Conservation (phyloP, 2,329 filamentous ascomycete genomes). For the Sporothrix inflata region DNA sequence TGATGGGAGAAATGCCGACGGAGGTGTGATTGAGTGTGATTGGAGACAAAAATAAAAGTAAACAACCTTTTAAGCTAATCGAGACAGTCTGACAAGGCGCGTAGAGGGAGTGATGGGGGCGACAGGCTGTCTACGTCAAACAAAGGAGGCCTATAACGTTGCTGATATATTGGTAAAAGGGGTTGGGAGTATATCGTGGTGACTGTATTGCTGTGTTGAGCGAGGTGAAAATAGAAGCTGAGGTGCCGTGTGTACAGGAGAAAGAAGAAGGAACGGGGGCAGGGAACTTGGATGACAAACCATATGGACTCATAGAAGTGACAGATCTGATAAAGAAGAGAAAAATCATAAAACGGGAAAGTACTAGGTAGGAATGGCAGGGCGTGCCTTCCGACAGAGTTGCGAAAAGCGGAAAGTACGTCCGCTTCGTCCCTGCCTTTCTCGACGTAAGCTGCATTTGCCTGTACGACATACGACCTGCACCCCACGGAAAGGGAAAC, state of each 20-base stretch:
- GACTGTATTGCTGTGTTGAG: background rate
- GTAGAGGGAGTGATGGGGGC: background rate
- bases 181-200: background rate
- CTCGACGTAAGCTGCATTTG: background rate
- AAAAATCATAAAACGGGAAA: background rate
- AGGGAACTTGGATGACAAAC: background rate
- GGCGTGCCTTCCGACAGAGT: background rate
- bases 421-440: background rate
- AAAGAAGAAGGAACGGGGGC: background rate
- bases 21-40: background rate
- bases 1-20: background rate
- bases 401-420: conserved; percentile 2
- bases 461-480: background rate
- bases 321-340: background rate
- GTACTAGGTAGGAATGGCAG: background rate
- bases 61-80: background rate
- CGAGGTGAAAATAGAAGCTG: background rate
- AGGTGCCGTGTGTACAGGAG: background rate
- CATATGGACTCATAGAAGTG: background rate
- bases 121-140: background rate
- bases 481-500: background rate
- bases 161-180: background rate
- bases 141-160: background rate
- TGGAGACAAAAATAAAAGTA: background rate
- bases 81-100: background rate